phyloP scores from a whole-genome alignment of 345 rosid species.

The Aquilaria sinensis region DNA sequence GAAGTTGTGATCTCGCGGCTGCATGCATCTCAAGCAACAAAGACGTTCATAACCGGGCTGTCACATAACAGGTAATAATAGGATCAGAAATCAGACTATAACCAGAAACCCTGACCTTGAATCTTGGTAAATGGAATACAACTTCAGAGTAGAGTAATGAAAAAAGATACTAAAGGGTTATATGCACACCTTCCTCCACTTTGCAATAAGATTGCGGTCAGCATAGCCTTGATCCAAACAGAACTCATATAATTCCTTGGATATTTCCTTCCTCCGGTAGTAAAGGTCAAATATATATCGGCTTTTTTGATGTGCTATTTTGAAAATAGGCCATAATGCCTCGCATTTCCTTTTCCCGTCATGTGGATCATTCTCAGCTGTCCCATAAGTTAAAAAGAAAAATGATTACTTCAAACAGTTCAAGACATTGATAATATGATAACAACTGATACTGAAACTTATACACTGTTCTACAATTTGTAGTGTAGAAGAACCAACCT shows the following conservation, averaged over 20 bases:
- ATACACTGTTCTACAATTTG: background rate
- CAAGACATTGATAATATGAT: background rate
- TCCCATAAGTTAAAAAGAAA: slow-evolving; percentile 2
- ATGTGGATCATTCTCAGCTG: slow-evolving; percentile 66
- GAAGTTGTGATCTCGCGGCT: slow-evolving; percentile 65
- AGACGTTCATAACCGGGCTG: slow-evolving; percentile 66
- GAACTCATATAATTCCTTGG: slow-evolving; percentile 53
- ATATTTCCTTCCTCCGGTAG: slow-evolving; percentile 47
- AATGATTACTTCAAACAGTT: background rate
- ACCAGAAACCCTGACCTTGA: background rate
- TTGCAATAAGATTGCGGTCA: slow-evolving; percentile 47
- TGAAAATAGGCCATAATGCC: slow-evolving; percentile 57
- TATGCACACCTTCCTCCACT: slow-evolving; percentile 45
- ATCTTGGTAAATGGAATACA: background rate
- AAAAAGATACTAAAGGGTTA: background rate
- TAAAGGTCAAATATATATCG: slow-evolving; percentile 51
- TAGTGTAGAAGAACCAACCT: slow-evolving; percentile 22
- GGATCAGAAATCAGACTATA: slow-evolving; percentile 6
- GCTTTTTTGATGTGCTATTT: slow-evolving; percentile 65
- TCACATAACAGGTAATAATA: background rate
- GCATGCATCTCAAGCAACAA: slow-evolving; percentile 67
- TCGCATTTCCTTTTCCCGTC: slow-evolving; percentile 68
- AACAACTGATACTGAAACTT: background rate
- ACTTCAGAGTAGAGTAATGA: background rate
- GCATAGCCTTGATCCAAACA: slow-evolving; percentile 58